Base-by-base conservation (phyloP, 768 basidiomycete genomes). In the Dacryopinax primogenitus region DNA sequence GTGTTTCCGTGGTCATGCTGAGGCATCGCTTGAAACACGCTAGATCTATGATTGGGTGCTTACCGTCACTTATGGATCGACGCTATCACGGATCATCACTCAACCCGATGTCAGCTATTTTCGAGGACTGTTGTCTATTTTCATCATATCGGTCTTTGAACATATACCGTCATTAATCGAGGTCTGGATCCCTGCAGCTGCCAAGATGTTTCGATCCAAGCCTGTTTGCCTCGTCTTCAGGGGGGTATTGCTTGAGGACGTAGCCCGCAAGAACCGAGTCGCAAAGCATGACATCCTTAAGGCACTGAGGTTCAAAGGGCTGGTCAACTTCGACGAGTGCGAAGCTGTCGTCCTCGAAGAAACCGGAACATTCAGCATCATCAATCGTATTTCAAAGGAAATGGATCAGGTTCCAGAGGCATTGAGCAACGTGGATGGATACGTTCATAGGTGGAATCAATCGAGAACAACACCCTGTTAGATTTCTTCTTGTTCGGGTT, bases 1-100 rank as follows among this genome's bases (percentile, higher is more conserved):
- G n/a, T n/a, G n/a, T n/a, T n/a, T n/a, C n/a, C n/a, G n/a, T n/a
- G n/a, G n/a, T n/a, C n/a, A n/a, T n/a, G n/a, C n/a, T n/a, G n/a
- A n/a, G n/a, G n/a, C n/a, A n/a, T n/a, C n/a, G n/a, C n/a, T n/a
- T n/a, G n/a, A n/a, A n/a, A n/a, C n/a, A n/a, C n/a, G 26, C 6
- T 18, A 58, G 51, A 58, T 58, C 51, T 58, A 58, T 58, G 51
- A 58, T 18, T 58, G 51, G 51, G 26, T 58, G 4, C 51, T 58
- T 21, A 58, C 51, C 26, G 51, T 58, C 51, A 58, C 51, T 18
- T 58, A 58, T 21, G 51, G 51, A 11, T 58, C 51, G 51, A 58
- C 51, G 4, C 51, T 58, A 2, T 58, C 51, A 18, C 51, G 51
- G 26, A 58, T 58, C 23, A 58, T 58, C 51, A 58, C 51, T 6